These are phyloP conservation scores for Sanguinoderma infundibulare DNA, from an alignment of 1,284 basidiomycete genomes.

Conservation along the genomic window DNA sequence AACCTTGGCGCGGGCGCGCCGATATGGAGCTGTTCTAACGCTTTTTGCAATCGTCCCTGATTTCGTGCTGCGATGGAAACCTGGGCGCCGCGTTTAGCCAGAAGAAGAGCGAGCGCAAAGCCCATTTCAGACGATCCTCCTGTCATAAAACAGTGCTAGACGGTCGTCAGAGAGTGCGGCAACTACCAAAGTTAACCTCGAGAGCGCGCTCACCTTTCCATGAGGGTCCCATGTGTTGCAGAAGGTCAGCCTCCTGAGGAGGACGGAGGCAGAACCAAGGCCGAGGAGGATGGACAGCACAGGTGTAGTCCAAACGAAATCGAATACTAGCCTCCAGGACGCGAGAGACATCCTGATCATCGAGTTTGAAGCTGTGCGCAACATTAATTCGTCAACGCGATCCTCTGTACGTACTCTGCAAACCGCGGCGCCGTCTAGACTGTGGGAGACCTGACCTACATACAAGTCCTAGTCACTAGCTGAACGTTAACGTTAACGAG, in stretches of 20 bases:
- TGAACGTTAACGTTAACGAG: too few species aligned
- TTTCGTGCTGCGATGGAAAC: too few species aligned
- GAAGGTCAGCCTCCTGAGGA: not conserved
- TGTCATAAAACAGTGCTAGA: constrained; percentile 76
- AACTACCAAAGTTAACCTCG: not conserved
- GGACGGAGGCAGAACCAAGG: not conserved
- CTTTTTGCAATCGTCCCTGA: constrained; percentile 60
- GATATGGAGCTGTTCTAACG: constrained; percentile 45
- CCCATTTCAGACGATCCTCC: constrained; percentile 86
- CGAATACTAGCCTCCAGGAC: too few species aligned
- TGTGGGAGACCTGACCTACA: too few species aligned
- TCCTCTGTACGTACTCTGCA: too few species aligned
- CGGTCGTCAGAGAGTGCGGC: not conserved
- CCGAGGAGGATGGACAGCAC: not conserved
- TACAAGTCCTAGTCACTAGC: too few species aligned
- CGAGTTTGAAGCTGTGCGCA: too few species aligned
- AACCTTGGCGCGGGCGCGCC: not conserved
- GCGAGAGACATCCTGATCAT: too few species aligned
- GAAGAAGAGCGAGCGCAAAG: constrained; percentile 68
- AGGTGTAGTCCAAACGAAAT: not conserved
- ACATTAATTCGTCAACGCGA: too few species aligned
- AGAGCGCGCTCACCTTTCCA: constrained; percentile 28
- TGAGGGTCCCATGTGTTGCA: constrained; percentile 36
- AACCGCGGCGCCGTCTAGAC: too few species aligned
- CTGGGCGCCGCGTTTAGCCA: constrained; percentile 77